phyloP scores from a whole-genome alignment of 1,284 basidiomycete genomes.

The Tilletia walkeri region DNA sequence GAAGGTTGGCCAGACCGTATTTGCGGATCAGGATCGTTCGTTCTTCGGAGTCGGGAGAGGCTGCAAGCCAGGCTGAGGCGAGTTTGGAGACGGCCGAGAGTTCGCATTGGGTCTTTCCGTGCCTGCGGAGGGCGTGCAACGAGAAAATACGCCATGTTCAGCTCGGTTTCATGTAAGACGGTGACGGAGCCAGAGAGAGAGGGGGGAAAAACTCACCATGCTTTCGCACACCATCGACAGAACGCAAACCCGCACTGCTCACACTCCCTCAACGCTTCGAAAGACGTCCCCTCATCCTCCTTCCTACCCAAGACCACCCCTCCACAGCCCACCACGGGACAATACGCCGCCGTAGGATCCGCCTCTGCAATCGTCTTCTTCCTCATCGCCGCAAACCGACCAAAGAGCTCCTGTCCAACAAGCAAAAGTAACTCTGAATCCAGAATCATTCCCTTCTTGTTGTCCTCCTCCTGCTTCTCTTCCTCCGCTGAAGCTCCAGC shows the following conservation, averaged over 20 bases:
- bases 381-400: constrained; percentile 27
- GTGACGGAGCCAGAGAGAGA: constrained; percentile 13
- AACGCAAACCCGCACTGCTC: constrained; percentile 33
- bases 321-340: constrained; percentile 33
- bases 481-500: neutral
- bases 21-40: constrained; percentile 25
- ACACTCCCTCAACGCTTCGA: constrained; percentile 36
- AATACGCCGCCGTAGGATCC: constrained; percentile 36
- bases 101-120: constrained; percentile 12
- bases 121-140: neutral
- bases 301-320: constrained; percentile 28
- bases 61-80: constrained; percentile 9
- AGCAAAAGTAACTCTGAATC: constrained; percentile 27
- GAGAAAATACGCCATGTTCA: constrained; percentile 26
- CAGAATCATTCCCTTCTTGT: constrained; percentile 22
- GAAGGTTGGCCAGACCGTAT: constrained; percentile 29
- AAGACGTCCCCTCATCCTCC: constrained; percentile 35
- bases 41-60: constrained; percentile 16
- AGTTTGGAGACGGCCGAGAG: constrained; percentile 9
- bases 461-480: neutral
- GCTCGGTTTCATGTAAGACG: constrained; percentile 29
- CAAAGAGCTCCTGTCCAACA: constrained; percentile 23
- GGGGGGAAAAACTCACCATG: constrained; percentile 35
- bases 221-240: constrained; percentile 36
- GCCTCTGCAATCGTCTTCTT: constrained; percentile 34